Conservation (phyloP, 1,284 basidiomycete species). For the Mycosarcoma mackinlayi region DNA sequence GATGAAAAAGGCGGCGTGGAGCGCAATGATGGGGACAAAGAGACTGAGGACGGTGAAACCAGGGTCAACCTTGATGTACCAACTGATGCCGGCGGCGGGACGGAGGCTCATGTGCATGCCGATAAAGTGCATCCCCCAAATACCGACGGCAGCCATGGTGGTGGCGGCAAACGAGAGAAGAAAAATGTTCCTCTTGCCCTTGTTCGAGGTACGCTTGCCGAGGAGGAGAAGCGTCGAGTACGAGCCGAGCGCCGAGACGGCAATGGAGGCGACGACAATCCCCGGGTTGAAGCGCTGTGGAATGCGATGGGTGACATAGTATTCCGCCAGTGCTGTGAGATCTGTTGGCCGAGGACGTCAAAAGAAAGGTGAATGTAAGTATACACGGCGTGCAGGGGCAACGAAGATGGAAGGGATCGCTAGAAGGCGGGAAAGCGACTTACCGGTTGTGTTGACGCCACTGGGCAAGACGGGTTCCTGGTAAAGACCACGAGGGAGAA, state of each 20-base stretch:
- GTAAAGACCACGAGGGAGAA: constrained; percentile 46
- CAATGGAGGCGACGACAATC: constrained; percentile 71
- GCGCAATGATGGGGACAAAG: constrained; percentile 70
- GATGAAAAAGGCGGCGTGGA: constrained; percentile 71
- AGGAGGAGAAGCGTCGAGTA: constrained; percentile 71
- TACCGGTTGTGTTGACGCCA: constrained; percentile 27
- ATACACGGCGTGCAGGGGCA: background rate
- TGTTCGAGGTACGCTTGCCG: constrained; percentile 70
- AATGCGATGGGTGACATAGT: constrained; percentile 68
- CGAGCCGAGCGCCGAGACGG: constrained; percentile 71
- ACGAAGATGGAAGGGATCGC: background rate
- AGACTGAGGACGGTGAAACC: constrained; percentile 71
- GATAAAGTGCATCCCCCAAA: constrained; percentile 70
- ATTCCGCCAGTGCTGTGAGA: constrained; percentile 65
- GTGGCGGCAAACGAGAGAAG: constrained; percentile 73
- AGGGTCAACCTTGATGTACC: constrained; percentile 69
- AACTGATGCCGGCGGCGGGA: constrained; percentile 67
- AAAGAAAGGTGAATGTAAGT: background rate
- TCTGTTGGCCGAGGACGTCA: constrained; percentile 18
- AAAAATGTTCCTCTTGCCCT: constrained; percentile 69
- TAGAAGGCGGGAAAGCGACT: background rate
- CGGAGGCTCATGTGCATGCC: constrained; percentile 70
- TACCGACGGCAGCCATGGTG: constrained; percentile 64
- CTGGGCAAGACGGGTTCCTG: constrained; percentile 42
- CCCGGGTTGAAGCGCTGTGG: constrained; percentile 70